Conservation (phyloP, 2,329 filamentous ascomycete genomes). For the Bipolaris bicolor region DNA sequence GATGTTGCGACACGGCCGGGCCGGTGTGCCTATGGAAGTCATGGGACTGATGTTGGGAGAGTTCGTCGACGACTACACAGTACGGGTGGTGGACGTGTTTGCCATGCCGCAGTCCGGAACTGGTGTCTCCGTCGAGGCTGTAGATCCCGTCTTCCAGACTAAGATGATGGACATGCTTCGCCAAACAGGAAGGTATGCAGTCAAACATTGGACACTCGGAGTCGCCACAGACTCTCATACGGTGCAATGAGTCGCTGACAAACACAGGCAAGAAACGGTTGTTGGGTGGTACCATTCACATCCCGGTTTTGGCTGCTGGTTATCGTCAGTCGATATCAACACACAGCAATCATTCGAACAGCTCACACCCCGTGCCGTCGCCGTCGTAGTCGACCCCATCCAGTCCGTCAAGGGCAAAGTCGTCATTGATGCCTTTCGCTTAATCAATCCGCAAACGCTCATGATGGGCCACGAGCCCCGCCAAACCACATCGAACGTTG, state of each 20-base stretch:
- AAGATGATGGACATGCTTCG: slow-evolving; percentile 99
- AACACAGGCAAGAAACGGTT: slow-evolving; percentile 83
- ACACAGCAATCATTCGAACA: slow-evolving; percentile 99
- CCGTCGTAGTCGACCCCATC: slow-evolving; percentile 97
- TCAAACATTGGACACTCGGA: not conserved
- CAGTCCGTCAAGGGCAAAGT: slow-evolving; percentile 99
- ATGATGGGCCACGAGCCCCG: slow-evolving; percentile 98
- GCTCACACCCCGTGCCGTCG: slow-evolving; percentile 92
- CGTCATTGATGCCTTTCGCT: slow-evolving; percentile 97
- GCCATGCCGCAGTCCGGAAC: slow-evolving; percentile 99
- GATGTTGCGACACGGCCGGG: slow-evolving; percentile 97
- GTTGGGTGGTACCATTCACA: slow-evolving; percentile 99
- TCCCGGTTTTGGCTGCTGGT: slow-evolving; percentile 98
- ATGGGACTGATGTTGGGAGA: slow-evolving; percentile 99
- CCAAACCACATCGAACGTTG: slow-evolving; percentile 96
- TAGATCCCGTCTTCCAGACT: slow-evolving; percentile 97
- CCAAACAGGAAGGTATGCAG: slow-evolving; percentile 84
- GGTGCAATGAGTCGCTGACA: slow-evolving; percentile 22
- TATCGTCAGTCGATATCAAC: slow-evolving; percentile 98
- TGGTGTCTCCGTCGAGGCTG: slow-evolving; percentile 96
- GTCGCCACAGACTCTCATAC: slow-evolving; percentile 1
- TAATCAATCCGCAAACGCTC: slow-evolving; percentile 96
- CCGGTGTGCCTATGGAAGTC: slow-evolving; percentile 99
- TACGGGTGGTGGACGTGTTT: slow-evolving; percentile 97
- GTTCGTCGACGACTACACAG: slow-evolving; percentile 98